A percentile compares a stretch with the other conserved stretches of the same genome.
These are phyloP conservation scores for Ustilago cynodontis DNA, from an alignment of 1,284 basidiomycete genomes.

Conservation along the genomic window DNA sequence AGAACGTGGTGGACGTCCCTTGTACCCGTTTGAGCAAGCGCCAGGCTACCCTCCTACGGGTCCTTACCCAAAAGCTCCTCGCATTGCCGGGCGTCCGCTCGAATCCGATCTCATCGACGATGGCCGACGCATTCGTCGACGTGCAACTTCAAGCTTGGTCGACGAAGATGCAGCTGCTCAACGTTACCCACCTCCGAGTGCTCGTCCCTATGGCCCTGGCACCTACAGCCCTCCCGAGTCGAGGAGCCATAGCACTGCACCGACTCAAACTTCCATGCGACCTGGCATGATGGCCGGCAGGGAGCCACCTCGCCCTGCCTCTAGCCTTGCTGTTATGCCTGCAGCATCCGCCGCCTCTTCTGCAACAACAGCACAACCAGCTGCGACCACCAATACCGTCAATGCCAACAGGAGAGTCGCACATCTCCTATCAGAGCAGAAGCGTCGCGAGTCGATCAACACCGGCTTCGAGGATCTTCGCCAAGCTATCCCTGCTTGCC, in stretches of 20 bases:
- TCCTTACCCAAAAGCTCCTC: slow-evolving; percentile 16
- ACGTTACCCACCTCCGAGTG: slow-evolving; percentile 19
- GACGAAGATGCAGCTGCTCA: slow-evolving; percentile 25
- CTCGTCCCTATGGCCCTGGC: slow-evolving; percentile 22
- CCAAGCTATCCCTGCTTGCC: slow-evolving; percentile 46
- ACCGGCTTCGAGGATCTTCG: slow-evolving; percentile 55
- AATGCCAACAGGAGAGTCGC: slow-evolving; percentile 50
- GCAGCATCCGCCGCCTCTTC: not conserved
- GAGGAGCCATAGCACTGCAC: slow-evolving; percentile 24
- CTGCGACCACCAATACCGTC: slow-evolving; percentile 23
- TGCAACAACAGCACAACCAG: not conserved
- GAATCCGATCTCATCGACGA: slow-evolving; percentile 27
- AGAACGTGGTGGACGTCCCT: slow-evolving; percentile 18
- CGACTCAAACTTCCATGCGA: slow-evolving; percentile 15
- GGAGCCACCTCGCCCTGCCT: slow-evolving; percentile 40
- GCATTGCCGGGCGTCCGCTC: slow-evolving; percentile 13
- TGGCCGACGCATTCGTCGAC: slow-evolving; percentile 26
- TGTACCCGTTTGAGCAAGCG: slow-evolving; percentile 21
- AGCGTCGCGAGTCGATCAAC: slow-evolving; percentile 57
- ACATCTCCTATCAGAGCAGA: slow-evolving; percentile 50
- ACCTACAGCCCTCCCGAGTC: slow-evolving; percentile 43
- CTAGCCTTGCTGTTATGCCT: slow-evolving; percentile 28
- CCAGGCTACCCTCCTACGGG: slow-evolving; percentile 11
- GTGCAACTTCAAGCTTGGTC: slow-evolving; percentile 21
- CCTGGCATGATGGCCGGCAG: slow-evolving; percentile 32